Conservation (phyloP, 345 rosid species). For the Turnera subulata region DNA sequence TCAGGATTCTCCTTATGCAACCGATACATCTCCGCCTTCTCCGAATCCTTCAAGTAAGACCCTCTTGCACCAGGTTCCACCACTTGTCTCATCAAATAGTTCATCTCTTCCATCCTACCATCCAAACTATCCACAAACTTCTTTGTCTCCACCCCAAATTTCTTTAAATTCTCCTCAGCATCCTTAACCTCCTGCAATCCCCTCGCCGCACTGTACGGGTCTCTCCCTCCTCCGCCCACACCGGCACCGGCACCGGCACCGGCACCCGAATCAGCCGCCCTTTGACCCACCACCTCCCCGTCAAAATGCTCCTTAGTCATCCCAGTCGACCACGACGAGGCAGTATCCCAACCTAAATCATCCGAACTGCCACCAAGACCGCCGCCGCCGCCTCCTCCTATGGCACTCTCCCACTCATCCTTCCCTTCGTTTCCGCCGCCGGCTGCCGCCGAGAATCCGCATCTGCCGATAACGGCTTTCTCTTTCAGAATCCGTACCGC, state of each 20-base stretch:
- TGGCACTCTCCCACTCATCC: conserved; percentile 33
- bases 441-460: conserved; percentile 39
- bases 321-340: conserved; percentile 88
- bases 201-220: conserved; percentile 23
- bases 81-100: conserved; percentile 67
- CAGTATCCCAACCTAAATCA: conserved; percentile 63
- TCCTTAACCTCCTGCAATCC: conserved; percentile 54
- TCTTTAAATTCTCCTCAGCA: conserved; percentile 33
- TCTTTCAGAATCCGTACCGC: conserved; percentile 21
- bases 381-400: conserved; percentile 38
- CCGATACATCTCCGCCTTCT: conserved; percentile 94
- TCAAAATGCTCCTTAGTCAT: conserved; percentile 88
- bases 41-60: conserved; percentile 78
- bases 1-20: conserved; percentile 84
- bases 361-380: conserved; percentile 33
- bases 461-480: conserved; percentile 11
- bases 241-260: too few species aligned
- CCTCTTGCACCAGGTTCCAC: conserved; percentile 92
- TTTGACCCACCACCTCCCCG: conserved; percentile 49
- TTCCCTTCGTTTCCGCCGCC: conserved; percentile 30
- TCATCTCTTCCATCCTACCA: conserved; percentile 46
- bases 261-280: conserved; percentile 17
- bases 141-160: conserved; percentile 44
- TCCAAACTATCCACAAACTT: conserved; percentile 58
- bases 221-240: conserved; percentile 24